Base-by-base conservation (phyloP, 2,329 filamentous ascomycete species). In the Colletotrichum graminicola region DNA sequence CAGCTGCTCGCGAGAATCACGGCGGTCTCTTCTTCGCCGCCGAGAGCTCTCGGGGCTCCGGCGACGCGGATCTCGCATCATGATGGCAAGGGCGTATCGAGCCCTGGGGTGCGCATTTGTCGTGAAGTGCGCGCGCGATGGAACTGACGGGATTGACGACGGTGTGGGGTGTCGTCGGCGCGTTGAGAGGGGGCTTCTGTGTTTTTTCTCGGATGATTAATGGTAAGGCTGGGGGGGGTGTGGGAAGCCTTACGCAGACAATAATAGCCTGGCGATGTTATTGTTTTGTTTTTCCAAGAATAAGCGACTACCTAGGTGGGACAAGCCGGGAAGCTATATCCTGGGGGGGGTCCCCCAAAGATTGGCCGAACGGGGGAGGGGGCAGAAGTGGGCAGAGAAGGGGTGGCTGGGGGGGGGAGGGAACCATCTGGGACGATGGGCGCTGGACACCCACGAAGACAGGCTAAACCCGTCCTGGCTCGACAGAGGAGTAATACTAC, bases 11-110 rank as follows among this genome's bases (percentile, higher is more conserved):
- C 67, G 67, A 62, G 67, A 72, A 64, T 66, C 62, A 43, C 71
- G 71, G 45, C 71, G 71, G 47, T 74, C 67, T 51, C 62, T 68
- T 68, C 77, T 78, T 82, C 86, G 85, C 78, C 87, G 85, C 78
- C 85, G 83, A 78, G 84, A 84, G 82, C 84, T 84, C 76, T 88
- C 87, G 67, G 85, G 86, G 81, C 87, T 89, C 82, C 87, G 85
- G 77, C 84, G 85, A 79, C 86, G 86, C 80, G 84, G 82, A 77
- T 85, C 84, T 82, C 84, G 83, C 86, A 88, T 86, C 85, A 86
- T 88, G 78, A 78, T 82, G 75, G 78, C 74, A 75, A 76, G 72
- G 66, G 72, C 60, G 59, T 32, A 49, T 56, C 26, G 63, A 60
- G 55, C 34, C 57, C 66, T 59, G 62, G 60, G 43, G 41, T 72